Evolutionary conservation across 768 basidiomycete genomes (phyloP).

Genomic region (Russula griseocarnosa): DNA sequence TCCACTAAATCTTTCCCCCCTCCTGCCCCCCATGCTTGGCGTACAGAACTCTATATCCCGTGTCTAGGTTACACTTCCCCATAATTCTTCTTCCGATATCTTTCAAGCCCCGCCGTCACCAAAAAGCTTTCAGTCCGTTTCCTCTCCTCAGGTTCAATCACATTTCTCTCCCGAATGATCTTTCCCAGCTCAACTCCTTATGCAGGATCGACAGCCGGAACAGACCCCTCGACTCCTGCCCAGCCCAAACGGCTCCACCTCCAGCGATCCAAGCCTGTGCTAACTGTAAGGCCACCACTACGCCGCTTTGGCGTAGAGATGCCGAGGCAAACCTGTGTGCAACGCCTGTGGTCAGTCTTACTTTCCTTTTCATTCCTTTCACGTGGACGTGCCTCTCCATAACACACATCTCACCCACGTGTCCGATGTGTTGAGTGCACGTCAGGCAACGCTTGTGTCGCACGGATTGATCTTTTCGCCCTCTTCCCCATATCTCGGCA

Average conservation of each 20-base stretch:
- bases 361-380: constrained; percentile 36
- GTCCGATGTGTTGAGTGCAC: constrained; percentile 30
- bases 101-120: constrained; percentile 25
- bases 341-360: constrained; percentile 80
- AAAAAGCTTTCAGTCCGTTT: constrained; percentile 20
- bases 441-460: constrained; percentile 30
- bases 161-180: constrained; percentile 14
- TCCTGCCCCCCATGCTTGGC: constrained; percentile 20
- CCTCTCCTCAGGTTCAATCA: constrained; percentile 23
- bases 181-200: constrained; percentile 16
- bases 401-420: constrained; percentile 38
- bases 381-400: constrained; percentile 33
- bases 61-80: constrained; percentile 25
- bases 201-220: constrained; percentile 24
- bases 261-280: constrained; percentile 42
- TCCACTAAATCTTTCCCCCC: constrained; percentile 7
- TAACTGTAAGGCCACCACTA: constrained; percentile 73
- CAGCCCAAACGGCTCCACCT: constrained; percentile 15
- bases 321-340: constrained; percentile 75
- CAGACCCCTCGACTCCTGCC: constrained; percentile 15
- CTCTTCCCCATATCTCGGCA: constrained; percentile 26
- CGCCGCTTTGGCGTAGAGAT: constrained; percentile 83
- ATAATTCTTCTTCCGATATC: constrained; percentile 23
- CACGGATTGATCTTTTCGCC: constrained; percentile 23
- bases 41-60: constrained; percentile 26